Conservation (phyloP, 768 basidiomycete genomes). For the Cubamyces lactineus region DNA sequence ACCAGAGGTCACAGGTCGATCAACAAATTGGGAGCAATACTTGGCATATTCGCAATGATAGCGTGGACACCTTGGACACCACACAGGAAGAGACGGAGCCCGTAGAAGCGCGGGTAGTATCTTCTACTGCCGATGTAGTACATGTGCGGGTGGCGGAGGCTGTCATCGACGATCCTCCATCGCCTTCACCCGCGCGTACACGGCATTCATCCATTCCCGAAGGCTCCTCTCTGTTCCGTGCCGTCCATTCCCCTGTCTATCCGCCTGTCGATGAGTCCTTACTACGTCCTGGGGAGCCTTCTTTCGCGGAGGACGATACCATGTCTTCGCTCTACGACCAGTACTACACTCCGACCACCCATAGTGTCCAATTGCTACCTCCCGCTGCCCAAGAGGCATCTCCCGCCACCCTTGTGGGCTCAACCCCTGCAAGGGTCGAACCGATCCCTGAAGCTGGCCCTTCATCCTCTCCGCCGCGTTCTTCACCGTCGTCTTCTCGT, state of each 20-base stretch:
- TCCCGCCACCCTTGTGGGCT: background rate
- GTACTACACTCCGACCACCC: constrained; percentile 23
- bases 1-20: background rate
- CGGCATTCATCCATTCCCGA: constrained; percentile 5
- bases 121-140: background rate
- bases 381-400: constrained; percentile 2
- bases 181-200: background rate
- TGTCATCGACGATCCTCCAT: background rate
- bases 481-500: background rate
- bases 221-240: constrained; percentile 15
- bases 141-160: background rate
- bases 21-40: background rate
- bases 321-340: constrained; percentile 24
- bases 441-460: background rate
- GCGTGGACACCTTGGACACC: constrained; percentile 11
- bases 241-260: constrained; percentile 8
- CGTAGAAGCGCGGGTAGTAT: background rate
- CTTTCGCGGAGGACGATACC: constrained; percentile 23
- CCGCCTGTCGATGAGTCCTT: constrained; percentile 3
- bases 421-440: background rate
- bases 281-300: constrained; percentile 13
- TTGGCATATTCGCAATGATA: constrained; percentile 11
- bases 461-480: background rate
- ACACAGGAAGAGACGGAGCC: background rate
- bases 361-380: background rate